These are phyloP conservation scores for Apophysomyces trapeziformis DNA, from an alignment of 371 early-diverging fungal species.

Conservation along the genomic window DNA sequence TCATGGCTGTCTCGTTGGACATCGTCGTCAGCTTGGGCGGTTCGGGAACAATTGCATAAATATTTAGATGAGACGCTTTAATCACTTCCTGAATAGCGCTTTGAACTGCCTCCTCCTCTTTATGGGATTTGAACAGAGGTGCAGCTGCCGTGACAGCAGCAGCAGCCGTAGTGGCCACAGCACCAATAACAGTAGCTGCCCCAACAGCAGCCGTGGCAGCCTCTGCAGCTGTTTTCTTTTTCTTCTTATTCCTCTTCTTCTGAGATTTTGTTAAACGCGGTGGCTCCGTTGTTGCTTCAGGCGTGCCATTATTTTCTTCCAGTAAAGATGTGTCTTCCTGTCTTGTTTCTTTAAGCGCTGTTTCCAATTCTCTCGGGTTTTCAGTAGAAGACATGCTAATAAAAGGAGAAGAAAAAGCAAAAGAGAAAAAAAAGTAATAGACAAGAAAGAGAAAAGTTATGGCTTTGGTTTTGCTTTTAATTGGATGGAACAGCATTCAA, in stretches of 20 bases:
- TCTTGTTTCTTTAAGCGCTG: background rate
- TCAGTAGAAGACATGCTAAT: conserved; percentile 1
- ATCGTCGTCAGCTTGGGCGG: too few relatives aligned
- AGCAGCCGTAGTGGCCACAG: background rate
- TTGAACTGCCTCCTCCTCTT: background rate
- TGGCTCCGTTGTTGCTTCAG: too few relatives aligned
- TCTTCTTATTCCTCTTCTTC: conserved; percentile 10
- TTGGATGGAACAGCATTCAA: too few relatives aligned
- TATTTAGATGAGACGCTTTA: background rate
- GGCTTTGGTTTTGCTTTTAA: background rate
- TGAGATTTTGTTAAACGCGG: background rate
- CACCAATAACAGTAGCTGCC: too few relatives aligned
- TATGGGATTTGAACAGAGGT: background rate
- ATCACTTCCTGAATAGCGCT: background rate
- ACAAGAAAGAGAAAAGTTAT: too few relatives aligned
- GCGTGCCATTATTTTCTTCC: background rate
- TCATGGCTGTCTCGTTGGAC: background rate
- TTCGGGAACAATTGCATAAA: background rate
- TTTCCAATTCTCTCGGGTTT: background rate
- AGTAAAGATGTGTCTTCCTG: background rate
- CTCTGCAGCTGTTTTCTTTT: background rate
- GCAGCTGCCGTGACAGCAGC: background rate
- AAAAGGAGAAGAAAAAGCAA: background rate
- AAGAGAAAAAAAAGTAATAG: background rate
- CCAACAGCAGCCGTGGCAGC: background rate